Evolutionary conservation across 2,329 filamentous ascomycete genomes (phyloP).

Genomic region (Penicillium sp.): DNA sequence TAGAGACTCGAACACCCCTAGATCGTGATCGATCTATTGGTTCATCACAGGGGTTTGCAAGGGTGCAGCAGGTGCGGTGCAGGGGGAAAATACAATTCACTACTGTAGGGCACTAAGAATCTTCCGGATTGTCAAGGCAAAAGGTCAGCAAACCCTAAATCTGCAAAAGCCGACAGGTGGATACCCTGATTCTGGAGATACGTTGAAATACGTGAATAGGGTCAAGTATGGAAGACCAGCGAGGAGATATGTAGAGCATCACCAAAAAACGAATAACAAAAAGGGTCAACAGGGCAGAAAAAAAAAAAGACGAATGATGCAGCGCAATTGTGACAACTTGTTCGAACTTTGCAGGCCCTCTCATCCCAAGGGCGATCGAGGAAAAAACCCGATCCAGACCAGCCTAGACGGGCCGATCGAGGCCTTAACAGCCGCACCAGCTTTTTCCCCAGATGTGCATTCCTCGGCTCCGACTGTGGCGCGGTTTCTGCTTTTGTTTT

Average conservation of each 20-base stretch:
- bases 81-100: not conserved
- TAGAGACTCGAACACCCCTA: not conserved
- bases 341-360: not conserved
- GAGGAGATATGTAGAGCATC: not conserved
- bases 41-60: not conserved
- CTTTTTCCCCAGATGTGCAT: constrained; percentile 17
- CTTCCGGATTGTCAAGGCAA: not conserved
- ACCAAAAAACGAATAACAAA: not conserved
- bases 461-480: constrained; percentile 24
- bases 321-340: not conserved
- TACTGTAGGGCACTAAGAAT: not conserved
- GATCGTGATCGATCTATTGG: not conserved
- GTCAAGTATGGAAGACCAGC: not conserved
- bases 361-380: not conserved
- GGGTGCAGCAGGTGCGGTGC: not conserved
- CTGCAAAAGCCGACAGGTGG: constrained; percentile 5
- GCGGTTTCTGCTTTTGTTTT: not conserved
- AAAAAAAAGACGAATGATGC: not conserved
- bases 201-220: not conserved
- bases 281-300: not conserved
- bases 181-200: not conserved
- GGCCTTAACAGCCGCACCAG: constrained; percentile 5
- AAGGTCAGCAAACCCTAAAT: not conserved
- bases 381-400: constrained; percentile 8
- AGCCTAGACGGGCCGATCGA: constrained; percentile 24